Evolutionary conservation across 2,329 filamentous ascomycete genomes (phyloP).

Genomic region (Cercospora canescens): DNA sequence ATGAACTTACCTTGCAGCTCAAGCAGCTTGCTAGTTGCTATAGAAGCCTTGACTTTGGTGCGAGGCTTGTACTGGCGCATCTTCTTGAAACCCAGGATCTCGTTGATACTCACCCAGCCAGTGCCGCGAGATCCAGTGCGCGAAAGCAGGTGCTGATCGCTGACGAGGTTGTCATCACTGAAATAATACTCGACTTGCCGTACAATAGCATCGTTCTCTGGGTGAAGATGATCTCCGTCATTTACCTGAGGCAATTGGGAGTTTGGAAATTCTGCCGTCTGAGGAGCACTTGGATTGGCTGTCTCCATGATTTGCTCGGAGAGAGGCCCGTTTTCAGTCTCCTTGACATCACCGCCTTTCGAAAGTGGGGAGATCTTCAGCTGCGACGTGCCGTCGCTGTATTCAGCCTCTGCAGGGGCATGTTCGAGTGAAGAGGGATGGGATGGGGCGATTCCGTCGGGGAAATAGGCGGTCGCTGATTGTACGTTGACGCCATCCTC

Average conservation of each 20-base stretch:
- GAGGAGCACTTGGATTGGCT: not conserved
- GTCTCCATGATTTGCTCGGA: not conserved
- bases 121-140: constrained; percentile 43
- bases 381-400: not conserved
- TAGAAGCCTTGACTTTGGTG: constrained; percentile 40
- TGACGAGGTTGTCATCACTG: constrained; percentile 49
- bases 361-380: not conserved
- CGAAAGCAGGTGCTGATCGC: constrained; percentile 45
- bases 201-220: constrained; percentile 28
- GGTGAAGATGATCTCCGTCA: constrained; percentile 10
- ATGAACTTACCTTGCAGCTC: constrained; percentile 46
- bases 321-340: not conserved
- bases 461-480: not conserved
- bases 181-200: constrained; percentile 53
- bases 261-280: not conserved
- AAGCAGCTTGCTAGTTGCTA: constrained; percentile 44
- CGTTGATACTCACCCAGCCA: constrained; percentile 43
- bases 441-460: not conserved
- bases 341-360: not conserved
- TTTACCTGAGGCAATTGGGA: not conserved
- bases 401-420: not conserved
- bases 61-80: constrained; percentile 49
- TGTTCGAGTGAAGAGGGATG: not conserved
- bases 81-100: constrained; percentile 46
- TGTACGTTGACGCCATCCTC: no score